These are phyloP conservation scores for Aphanomyces invadans DNA, from an alignment of 352 stramenopile species.

Conservation along the genomic window DNA sequence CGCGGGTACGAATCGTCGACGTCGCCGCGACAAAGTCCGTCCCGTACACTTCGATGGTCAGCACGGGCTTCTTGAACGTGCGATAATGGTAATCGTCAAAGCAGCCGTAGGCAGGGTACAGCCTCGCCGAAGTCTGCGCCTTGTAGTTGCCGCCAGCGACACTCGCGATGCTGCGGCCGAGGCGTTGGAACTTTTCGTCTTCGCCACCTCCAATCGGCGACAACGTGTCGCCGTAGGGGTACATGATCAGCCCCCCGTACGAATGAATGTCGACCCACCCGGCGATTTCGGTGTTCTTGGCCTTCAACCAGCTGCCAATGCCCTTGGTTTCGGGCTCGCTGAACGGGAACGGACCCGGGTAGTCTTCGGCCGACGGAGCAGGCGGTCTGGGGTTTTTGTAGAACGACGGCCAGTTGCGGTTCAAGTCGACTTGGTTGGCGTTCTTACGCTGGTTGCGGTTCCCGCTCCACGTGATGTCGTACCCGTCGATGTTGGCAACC, in stretches of 20 bases:
- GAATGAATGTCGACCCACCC: constrained; percentile 6
- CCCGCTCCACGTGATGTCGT: constrained; percentile 26
- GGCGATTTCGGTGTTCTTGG: constrained; percentile 3
- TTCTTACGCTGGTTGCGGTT: constrained; percentile 33
- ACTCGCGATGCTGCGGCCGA: neutral
- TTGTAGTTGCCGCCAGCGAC: constrained; percentile 7
- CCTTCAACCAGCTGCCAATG: constrained; percentile 35
- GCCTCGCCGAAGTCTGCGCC: constrained; percentile 6
- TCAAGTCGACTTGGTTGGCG: constrained; percentile 54
- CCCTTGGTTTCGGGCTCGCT: constrained; percentile 48
- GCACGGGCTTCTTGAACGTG: constrained; percentile 51
- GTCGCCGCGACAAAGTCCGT: constrained; percentile 56
- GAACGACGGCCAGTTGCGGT: constrained; percentile 59
- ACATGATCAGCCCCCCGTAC: neutral
- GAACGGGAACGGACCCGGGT: constrained; percentile 45
- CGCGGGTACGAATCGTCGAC: constrained; percentile 48
- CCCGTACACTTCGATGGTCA: constrained; percentile 67
- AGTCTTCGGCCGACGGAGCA: constrained; percentile 39
- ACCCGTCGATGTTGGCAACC: constrained; percentile 33
- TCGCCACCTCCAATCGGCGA: neutral
- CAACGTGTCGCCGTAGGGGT: neutral
- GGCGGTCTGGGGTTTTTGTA: constrained; percentile 46
- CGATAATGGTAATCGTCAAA: constrained; percentile 30
- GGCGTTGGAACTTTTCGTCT: neutral
- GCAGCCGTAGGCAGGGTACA: constrained; percentile 30